Conservation (phyloP, 306 rosid genomes). For the Corylus avellana region DNA sequence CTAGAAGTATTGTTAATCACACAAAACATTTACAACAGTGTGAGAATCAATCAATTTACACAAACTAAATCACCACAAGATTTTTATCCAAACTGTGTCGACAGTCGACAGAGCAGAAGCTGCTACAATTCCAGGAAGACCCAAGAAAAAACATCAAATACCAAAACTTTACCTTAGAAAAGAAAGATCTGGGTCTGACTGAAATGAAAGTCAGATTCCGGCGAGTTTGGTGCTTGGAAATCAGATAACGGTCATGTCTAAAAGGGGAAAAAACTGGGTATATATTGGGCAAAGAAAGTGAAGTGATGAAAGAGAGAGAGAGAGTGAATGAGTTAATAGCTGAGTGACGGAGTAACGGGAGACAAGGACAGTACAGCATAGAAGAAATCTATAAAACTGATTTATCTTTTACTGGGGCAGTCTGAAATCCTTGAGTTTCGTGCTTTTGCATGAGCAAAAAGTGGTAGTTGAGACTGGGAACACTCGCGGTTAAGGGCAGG, state of each 20-base stretch:
- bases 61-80: not conserved
- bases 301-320: not conserved
- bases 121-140: not conserved
- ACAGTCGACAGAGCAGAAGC: not conserved
- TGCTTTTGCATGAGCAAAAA: conserved; percentile 38
- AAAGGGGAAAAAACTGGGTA: not conserved
- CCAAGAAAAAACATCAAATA: not conserved
- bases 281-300: not conserved
- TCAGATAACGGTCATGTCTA: not conserved
- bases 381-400: conserved; percentile 23
- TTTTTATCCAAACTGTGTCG: not conserved
- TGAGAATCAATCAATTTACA: not conserved
- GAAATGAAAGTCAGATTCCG: conserved; percentile 27
- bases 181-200: not conserved
- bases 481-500: conserved; percentile 4
- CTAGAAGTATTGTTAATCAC: too few species aligned
- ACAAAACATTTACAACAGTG: not conserved
- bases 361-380: conserved; percentile 26
- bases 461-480: conserved; percentile 11
- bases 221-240: conserved; percentile 11
- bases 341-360: conserved; percentile 4
- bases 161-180: conserved; percentile 26
- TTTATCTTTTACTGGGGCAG: not conserved
- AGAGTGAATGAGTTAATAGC: conserved; percentile 24
- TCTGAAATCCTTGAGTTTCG: conserved; percentile 38